phyloP scores from a whole-genome alignment of 441 rosid species.

The Geranium incanum region DNA sequence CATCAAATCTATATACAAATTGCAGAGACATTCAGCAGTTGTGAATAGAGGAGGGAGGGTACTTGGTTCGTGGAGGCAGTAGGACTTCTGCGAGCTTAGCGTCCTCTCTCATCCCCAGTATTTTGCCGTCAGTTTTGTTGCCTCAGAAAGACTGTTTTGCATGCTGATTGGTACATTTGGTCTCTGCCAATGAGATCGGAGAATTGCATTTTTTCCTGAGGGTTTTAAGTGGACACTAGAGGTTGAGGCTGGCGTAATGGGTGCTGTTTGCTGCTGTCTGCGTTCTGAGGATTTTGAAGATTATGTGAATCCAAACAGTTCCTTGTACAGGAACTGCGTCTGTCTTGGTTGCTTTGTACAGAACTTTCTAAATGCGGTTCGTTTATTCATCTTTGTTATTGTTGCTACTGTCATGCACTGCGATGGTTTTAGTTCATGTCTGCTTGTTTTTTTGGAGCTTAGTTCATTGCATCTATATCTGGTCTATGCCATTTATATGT shows the following conservation, averaged over 20 bases:
- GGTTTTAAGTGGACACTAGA: constrained; percentile 21
- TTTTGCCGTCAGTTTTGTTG: neutral
- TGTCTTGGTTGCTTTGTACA: constrained; percentile 70
- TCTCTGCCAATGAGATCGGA: constrained; percentile 24
- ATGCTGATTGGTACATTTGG: constrained; percentile 18
- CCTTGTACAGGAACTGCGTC: constrained; percentile 61
- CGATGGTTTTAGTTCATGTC: neutral
- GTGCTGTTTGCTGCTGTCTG: constrained; percentile 81
- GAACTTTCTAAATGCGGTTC: constrained; percentile 45
- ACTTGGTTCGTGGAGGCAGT: constrained; percentile 39
- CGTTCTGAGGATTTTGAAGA: constrained; percentile 59
- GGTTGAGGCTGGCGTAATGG: constrained; percentile 44
- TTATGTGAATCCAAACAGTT: constrained; percentile 58
- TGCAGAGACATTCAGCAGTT: constrained; percentile 21
- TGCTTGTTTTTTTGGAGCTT: neutral
- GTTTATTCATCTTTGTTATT: neutral
- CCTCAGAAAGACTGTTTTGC: neutral
- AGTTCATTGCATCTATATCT: neutral
- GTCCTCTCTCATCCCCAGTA: constrained; percentile 48
- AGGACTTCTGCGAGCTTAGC: constrained; percentile 57
- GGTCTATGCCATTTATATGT: neutral
- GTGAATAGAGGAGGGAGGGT: constrained; percentile 43
- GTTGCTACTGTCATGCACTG: neutral
- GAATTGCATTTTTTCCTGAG: constrained; percentile 16
- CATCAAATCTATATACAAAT: constrained; percentile 9